A percentile compares a stretch with the other conserved stretches of the same genome.
Evolutionary conservation across 192 early-diverging fungal genomes (phyloP).

Genomic region (Podila minutissima): DNA sequence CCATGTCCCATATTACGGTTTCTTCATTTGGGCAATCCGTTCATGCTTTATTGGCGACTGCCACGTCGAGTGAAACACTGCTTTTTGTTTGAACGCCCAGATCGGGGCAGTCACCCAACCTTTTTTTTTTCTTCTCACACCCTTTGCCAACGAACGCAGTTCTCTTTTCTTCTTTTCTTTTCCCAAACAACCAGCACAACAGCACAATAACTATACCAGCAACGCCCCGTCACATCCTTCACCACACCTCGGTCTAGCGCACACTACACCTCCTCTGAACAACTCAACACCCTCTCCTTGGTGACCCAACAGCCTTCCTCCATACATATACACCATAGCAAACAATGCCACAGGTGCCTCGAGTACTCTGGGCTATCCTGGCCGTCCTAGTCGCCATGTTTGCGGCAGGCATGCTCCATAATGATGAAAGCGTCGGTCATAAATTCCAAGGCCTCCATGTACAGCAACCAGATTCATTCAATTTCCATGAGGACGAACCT

Average conservation of each 20-base stretch:
- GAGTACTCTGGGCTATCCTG: constrained; percentile 19
- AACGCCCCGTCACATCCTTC: too few species aligned
- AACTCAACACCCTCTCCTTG: neutral
- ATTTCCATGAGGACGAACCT: neutral
- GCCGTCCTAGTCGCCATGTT: constrained; percentile 37
- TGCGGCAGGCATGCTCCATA: constrained; percentile 30
- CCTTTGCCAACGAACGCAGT: too few species aligned
- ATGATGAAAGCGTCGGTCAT: neutral
- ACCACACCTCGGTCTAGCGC: too few species aligned
- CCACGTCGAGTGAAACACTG: neutral
- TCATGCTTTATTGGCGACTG: neutral
- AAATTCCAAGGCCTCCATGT: neutral
- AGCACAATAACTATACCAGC: neutral
- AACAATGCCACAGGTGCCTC: constrained; percentile 19
- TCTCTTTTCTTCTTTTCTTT: too few species aligned
- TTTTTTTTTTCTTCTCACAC: neutral
- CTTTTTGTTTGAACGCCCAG: too few species aligned
- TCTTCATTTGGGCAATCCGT: neutral
- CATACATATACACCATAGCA: neutral
- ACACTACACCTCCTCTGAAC: too few species aligned
- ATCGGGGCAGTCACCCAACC: neutral
- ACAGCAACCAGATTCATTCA: neutral
- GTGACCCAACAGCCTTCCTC: neutral
- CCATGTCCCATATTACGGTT: neutral
- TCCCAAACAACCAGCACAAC: neutral